Conservation (phyloP, 2,329 filamentous ascomycete species). For the Ilyonectria mors-panacis region DNA sequence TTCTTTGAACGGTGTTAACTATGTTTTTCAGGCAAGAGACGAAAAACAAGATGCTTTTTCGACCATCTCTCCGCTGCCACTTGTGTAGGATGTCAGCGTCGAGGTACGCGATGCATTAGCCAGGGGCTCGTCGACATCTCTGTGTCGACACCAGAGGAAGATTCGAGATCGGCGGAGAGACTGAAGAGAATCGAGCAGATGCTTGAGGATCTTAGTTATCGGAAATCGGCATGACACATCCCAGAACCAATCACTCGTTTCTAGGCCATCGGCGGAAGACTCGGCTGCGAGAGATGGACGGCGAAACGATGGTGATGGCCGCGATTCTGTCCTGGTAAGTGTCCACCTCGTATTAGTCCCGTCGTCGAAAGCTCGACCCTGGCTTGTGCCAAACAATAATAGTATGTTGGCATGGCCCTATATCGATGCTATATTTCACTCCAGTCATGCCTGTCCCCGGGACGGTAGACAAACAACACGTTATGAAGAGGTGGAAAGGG, state of each 20-base stretch:
- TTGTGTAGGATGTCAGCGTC: constrained; percentile 20
- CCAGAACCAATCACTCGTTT: neutral
- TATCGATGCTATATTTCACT: too few species aligned
- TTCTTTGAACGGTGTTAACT: neutral
- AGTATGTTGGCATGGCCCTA: too few species aligned
- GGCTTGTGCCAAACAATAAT: too few species aligned
- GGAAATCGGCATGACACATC: neutral
- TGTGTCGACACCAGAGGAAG: neutral
- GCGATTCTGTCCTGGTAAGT: too few species aligned
- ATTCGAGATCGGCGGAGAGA: neutral
- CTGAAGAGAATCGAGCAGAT: constrained; percentile 14
- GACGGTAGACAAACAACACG: too few species aligned
- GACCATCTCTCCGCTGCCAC: neutral
- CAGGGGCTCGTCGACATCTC: constrained; percentile 12
- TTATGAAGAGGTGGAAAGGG: too few species aligned
- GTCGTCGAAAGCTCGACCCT: too few species aligned
- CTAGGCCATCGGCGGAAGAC: neutral
- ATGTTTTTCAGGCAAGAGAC: neutral
- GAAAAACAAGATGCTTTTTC: constrained; percentile 13
- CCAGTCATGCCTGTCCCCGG: too few species aligned
- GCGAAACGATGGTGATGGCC: neutral
- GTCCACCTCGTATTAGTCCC: too few species aligned
- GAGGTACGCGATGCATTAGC: constrained; percentile 11
- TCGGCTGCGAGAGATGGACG: neutral
- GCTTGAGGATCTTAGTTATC: neutral